phyloP scores from a whole-genome alignment of 805 yeast genomes.

The Cyberlindnera sargentensis region DNA sequence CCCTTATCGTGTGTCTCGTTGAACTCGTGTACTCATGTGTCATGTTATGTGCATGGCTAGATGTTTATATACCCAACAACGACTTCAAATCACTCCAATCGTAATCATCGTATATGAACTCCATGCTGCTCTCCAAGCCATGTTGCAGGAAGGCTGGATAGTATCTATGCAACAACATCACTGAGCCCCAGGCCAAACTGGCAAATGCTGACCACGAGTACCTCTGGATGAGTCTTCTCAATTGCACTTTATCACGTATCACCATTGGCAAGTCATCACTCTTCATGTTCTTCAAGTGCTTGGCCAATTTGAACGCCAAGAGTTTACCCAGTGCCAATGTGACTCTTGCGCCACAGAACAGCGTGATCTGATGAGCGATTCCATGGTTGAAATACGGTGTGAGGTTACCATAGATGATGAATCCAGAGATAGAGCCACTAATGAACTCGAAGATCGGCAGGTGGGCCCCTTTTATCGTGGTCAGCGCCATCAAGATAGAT shows the following conservation, averaged over 20 bases:
- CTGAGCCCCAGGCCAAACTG: slow-evolving; percentile 62
- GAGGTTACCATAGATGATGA: slow-evolving; percentile 33
- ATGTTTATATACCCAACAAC: background rate
- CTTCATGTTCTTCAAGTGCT: slow-evolving; percentile 1
- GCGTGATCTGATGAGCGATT: slow-evolving; percentile 66
- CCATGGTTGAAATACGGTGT: slow-evolving; percentile 30
- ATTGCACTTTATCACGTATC: background rate
- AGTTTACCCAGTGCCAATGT: slow-evolving; percentile 46
- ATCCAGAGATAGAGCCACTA: slow-evolving; percentile 35
- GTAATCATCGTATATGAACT: slow-evolving; percentile 60
- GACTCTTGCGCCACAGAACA: slow-evolving; percentile 67
- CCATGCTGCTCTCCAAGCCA: slow-evolving; percentile 61
- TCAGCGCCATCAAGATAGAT: slow-evolving; percentile 26
- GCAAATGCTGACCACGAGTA: slow-evolving; percentile 54
- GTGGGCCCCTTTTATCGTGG: slow-evolving; percentile 17
- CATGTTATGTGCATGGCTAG: too few relatives aligned
- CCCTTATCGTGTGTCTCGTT: too few relatives aligned
- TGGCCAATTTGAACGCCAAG: slow-evolving; percentile 17
- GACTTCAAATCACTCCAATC: slow-evolving; percentile 39
- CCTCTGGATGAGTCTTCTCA: slow-evolving; percentile 22
- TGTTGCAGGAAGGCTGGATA: slow-evolving; percentile 59
- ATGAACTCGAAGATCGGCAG: slow-evolving; percentile 18
- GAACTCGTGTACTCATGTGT: too few relatives aligned
- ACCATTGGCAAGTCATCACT: background rate
- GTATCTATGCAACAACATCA: slow-evolving; percentile 61